Base-by-base conservation (phyloP, 768 basidiomycete genomes). In the Russula emetica region DNA sequence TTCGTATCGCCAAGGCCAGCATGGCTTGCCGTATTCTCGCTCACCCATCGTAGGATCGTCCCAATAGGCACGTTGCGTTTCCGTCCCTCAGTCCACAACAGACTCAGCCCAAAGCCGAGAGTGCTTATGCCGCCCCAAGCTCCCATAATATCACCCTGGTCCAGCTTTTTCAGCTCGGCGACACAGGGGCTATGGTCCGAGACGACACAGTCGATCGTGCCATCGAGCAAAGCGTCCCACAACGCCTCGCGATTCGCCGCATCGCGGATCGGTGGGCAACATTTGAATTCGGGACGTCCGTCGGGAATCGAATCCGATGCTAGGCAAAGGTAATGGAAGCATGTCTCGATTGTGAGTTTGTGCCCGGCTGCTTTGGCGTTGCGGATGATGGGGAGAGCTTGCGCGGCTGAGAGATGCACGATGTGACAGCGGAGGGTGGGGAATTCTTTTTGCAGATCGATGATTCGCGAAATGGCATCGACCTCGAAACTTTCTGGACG, bases 51-150 rank as follows among this genome's bases (percentile, higher is more conserved):
- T 16, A 93, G 71, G 14, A 96, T 80, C 53, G 84, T 78, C 42
- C 77, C 74, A 47, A 95, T 78, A 0, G 76, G 76, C 2, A 90
- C 74, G 13, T 83, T 84, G 55, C 83, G 77, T 69, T 80, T 84
- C 50, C 73, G 74, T 3, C 83, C 85, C 74, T 97, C 93, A 1
- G 93, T 95, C 92, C 92, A 96, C 47, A 98, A 71, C 56, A 97
- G 75, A 72, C 90, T 90, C 52, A 98, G 74, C 0, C 96, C 97
- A 20, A 98, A 78, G 3, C 96, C 96, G 26, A 99, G 80, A 5
- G 91, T 87, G 65, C 88, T 90, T 67, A 99, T 92, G 0, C 96
- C 96, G 47, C 96, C 96, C 96, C 96, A 98, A 0, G 95, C 92
- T 24, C 77, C 74, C 87, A 97, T 90, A 65, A 98, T 80, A 70